Conservation (phyloP, 2,329 filamentous ascomycete species). For the Talaromyces sp. region DNA sequence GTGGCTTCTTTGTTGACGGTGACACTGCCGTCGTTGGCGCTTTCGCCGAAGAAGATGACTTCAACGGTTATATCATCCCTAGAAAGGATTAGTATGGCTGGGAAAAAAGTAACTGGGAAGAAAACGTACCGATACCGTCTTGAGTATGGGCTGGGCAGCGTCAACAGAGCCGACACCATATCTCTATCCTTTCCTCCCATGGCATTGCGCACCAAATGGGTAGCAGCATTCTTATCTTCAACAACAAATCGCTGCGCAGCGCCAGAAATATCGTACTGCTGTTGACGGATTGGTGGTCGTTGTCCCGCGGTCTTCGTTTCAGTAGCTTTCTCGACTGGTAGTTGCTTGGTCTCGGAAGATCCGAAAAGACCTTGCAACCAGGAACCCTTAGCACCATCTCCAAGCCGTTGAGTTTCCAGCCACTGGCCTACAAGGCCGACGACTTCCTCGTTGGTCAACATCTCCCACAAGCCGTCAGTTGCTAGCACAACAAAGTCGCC, state of each 20-base stretch:
- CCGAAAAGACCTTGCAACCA: conserved; percentile 72
- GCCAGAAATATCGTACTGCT: conserved; percentile 80
- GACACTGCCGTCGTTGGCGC: conserved; percentile 72
- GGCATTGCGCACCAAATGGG: conserved; percentile 91
- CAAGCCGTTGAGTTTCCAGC: conserved; percentile 71
- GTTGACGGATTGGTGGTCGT: conserved; percentile 75
- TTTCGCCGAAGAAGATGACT: conserved; percentile 95
- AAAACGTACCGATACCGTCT: conserved; percentile 75
- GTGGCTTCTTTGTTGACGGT: conserved; percentile 84
- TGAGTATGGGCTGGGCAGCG: conserved; percentile 85
- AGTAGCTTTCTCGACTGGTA: conserved; percentile 72
- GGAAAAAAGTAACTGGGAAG: neutral
- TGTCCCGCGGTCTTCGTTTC: conserved; percentile 63
- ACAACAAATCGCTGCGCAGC: conserved; percentile 79
- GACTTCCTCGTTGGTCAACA: conserved; percentile 98
- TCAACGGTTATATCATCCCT: conserved; percentile 96
- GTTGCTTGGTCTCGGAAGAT: conserved; percentile 49
- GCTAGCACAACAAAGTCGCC: conserved; percentile 96
- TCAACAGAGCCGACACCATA: conserved; percentile 88
- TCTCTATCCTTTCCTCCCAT: conserved; percentile 90
- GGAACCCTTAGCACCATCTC: conserved; percentile 49
- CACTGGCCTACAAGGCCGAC: conserved; percentile 95
- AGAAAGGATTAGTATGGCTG: conserved; percentile 28
- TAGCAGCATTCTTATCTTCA: conserved; percentile 93
- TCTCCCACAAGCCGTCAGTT: conserved; percentile 97